phyloP scores from a whole-genome alignment of 1,139 yeast species.

The Nakaseomyces bracarensis region DNA sequence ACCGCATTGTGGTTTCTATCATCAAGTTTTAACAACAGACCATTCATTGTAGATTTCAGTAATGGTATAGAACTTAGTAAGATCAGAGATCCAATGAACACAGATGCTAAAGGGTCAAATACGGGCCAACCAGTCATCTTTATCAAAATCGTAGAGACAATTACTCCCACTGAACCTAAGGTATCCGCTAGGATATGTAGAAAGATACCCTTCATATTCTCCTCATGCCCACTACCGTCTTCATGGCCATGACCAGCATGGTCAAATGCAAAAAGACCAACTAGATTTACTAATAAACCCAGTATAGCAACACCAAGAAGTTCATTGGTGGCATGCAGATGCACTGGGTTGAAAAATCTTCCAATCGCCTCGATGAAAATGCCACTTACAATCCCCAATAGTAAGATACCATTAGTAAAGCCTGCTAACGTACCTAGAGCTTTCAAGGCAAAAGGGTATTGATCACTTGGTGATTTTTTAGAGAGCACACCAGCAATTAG shows the following conservation, averaged over 20 bases:
- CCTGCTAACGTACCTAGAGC: conserved; percentile 90
- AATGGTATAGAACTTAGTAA: conserved; percentile 77
- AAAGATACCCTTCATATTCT: conserved; percentile 91
- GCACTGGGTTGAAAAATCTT: conserved; percentile 68
- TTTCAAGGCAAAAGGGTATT: conserved; percentile 79
- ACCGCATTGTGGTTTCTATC: conserved; percentile 51
- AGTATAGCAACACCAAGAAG: conserved; percentile 72
- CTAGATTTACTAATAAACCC: conserved; percentile 80
- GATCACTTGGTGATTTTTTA: conserved; percentile 51
- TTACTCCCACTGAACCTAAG: conserved; percentile 93
- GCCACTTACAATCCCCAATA: conserved; percentile 82
- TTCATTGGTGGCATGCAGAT: conserved; percentile 74
- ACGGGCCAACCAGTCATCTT: conserved; percentile 48
- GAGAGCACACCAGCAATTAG: conserved; percentile 70
- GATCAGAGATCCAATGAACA: conserved; percentile 75
- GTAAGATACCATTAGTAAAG: conserved; percentile 82
- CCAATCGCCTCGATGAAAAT: conserved; percentile 82
- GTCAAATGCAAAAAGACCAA: conserved; percentile 90
- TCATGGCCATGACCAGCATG: conserved; percentile 46
- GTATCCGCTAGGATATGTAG: conserved; percentile 92
- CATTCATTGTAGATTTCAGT: conserved; percentile 69
- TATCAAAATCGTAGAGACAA: conserved; percentile 67
- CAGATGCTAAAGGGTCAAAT: conserved; percentile 87
- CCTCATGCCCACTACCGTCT: conserved; percentile 41
- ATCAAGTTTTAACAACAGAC: conserved; percentile 56